Percentiles rank a stretch among this genome's conserved stretches.
Conservation (phyloP, 805 yeast species). For the Candida sithepensis region DNA sequence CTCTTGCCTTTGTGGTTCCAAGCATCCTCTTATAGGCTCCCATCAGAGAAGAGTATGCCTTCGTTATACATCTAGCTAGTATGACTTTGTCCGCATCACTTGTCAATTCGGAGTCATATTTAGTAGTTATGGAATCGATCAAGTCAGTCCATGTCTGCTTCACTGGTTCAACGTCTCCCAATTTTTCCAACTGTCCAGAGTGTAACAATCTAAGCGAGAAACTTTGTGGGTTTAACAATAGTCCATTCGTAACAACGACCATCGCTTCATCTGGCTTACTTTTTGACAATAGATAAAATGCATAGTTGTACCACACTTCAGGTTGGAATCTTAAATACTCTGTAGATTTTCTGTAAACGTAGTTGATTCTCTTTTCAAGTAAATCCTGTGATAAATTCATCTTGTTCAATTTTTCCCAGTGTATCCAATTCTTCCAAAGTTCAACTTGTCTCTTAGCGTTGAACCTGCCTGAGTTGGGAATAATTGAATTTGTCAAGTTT, state of each 20-base stretch:
- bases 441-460: slow-evolving; percentile 40
- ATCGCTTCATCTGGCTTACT: slow-evolving; percentile 22
- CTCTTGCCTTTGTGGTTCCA: slow-evolving; percentile 56
- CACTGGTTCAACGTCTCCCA: slow-evolving; percentile 47
- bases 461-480: slow-evolving; percentile 11
- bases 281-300: slow-evolving; percentile 17
- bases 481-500: slow-evolving; percentile 40
- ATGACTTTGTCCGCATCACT: slow-evolving; percentile 5
- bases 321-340: slow-evolving; percentile 61
- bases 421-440: slow-evolving; percentile 72
- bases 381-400: slow-evolving; percentile 51
- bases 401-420: slow-evolving; percentile 73
- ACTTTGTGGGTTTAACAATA: slow-evolving; percentile 66
- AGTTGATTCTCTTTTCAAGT: slow-evolving; percentile 56
- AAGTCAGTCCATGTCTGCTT: slow-evolving; percentile 47
- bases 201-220: slow-evolving; percentile 61
- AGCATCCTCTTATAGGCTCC: slow-evolving; percentile 58
- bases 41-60: slow-evolving; percentile 68
- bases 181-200: slow-evolving; percentile 67
- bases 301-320: slow-evolving; percentile 72
- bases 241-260: slow-evolving; percentile 50
- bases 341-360: slow-evolving; percentile 69
- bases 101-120: slow-evolving; percentile 30
- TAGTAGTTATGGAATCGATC: slow-evolving; percentile 40
- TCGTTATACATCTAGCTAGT: slow-evolving; percentile 45